Evolutionary conservation across 225 moss, liverwort and hornwort genomes (phyloP), one percentile per base, ranked within the genome.

Genomic region (Physcomitrium patens): DNA sequence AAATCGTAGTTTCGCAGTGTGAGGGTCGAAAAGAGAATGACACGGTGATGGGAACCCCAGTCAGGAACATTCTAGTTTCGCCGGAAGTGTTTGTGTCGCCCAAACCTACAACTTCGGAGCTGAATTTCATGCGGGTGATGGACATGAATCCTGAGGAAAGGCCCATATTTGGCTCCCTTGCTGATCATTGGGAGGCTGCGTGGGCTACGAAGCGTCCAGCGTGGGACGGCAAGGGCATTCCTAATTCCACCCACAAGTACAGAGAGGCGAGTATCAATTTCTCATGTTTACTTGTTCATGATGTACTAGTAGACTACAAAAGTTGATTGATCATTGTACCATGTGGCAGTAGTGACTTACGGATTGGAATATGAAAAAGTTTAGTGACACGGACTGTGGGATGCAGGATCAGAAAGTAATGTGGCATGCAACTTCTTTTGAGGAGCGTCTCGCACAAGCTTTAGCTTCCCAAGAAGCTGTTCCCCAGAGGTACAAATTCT

Each of bases 221-320:
- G 17, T 96, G 95, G 95, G 91, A 96, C 64, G 95, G 95, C 60
- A 81, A 91, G 63, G 95, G 95, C 60, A 91, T 93, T 64, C 80
- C 91, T 20, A 96, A 96, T 48, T 91, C 90, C 9, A 93, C 95
- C 49, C 86, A 88, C 80, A 96, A 93, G 73, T 96, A 93, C 10
- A 87, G 85, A 60, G 95, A 96, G 91, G 95, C 91, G 27, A 68
- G 76, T 63, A 13, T 57, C 48, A 5, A 37, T 24, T 24, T 24
- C 12, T 0, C 41, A 10, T 45, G 17, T 66, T 65, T 2, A 57
- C 2, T 56, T 17, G 45, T 70, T 23, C 45, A n/a, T 47, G 11
- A 2, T 23, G 3, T 28, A 47, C 0, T 47, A 18, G 2, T 51
- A 3, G 19, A 0, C 19, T 26, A 43, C 53, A 64, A 64, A 19